Conservation (phyloP, 2,329 filamentous ascomycete genomes). For the Colletotrichum sublineola region DNA sequence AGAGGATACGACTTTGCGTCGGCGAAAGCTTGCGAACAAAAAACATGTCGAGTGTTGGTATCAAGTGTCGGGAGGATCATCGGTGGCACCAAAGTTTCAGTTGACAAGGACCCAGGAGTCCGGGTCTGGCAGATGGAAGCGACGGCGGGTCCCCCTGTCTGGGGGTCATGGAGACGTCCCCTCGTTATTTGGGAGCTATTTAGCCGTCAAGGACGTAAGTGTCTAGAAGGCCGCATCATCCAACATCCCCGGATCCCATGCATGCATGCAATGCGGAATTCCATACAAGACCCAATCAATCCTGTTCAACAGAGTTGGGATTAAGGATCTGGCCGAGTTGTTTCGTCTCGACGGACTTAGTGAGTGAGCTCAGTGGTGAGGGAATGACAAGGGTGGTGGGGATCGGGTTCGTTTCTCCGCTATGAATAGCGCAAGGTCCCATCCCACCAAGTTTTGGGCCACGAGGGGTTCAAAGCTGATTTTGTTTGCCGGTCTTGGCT, state of each 20-base stretch:
- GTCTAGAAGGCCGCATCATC: neutral
- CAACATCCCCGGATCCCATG: neutral
- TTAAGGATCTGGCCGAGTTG: constrained; percentile 5
- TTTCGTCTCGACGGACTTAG: constrained; percentile 12
- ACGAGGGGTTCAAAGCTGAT: constrained; percentile 27
- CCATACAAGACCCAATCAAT: neutral
- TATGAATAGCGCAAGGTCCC: constrained; percentile 21
- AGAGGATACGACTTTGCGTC: neutral
- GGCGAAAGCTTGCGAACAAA: neutral
- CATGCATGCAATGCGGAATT: neutral
- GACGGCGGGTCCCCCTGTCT: neutral
- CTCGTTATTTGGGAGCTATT: neutral
- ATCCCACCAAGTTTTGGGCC: constrained; percentile 5
- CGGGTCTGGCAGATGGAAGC: constrained; percentile 2
- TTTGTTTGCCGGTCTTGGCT: constrained; percentile 21
- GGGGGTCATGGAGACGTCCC: neutral
- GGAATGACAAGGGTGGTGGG: constrained; percentile 5
- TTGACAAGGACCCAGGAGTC: constrained; percentile 21
- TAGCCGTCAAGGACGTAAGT: neutral
- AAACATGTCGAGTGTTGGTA: constrained; percentile 18
- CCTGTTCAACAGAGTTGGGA: neutral
- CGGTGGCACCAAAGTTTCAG: constrained; percentile 35
- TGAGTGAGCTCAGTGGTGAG: neutral
- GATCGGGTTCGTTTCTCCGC: neutral
- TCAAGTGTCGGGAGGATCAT: constrained; percentile 22